Base-by-base conservation (phyloP, 805 yeast genomes). In the Grigorovia jiainica region DNA sequence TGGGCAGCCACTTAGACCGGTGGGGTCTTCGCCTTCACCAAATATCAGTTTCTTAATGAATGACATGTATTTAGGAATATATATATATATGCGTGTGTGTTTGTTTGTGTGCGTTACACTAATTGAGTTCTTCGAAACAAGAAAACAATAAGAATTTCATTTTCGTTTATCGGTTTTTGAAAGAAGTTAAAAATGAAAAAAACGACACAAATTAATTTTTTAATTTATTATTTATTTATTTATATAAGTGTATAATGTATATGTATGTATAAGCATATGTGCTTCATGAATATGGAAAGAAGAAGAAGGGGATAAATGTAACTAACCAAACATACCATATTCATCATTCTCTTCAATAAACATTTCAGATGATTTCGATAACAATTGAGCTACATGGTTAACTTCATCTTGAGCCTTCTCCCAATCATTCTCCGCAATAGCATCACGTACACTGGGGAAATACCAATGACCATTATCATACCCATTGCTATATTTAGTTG, bases 401-500 rank as follows among this genome's bases (percentile, higher is more conserved):
- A 82, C 58, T 47, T 79, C 78, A 2, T 57, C 48, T 46, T 79
- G 83, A 0, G 85, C 87, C 27, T 52, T 58, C 0, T 53, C 63
- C 68, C 75, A 73, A 45, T 78, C 73, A 0, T 67, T 65, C 2
- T 57, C 57, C 34, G 65, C 67, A 10, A 85, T 55, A 0, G 76
- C 78, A 54, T 87, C 95, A 46, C 94, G 70, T 2, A 87, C 71
- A 5, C 74, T 73, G 0, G 97, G 96, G 55, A 83, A 87, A 2
- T 83, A 70, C 61, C 79, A 77, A 35, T 43, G 41, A 6, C 42
- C 41, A 11, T 61, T 61, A 16, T 38, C 43, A 2, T 54, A 55
- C 1, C 51, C 58, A 9, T 68, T 86, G 5, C 78, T 74, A 53
- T 70, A 64, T 39, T 70, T 55, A 38, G 83, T 78, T 6, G 83